Conservation (phyloP, 352 stramenopile genomes). For the Chrysophaeum taylorii region DNA sequence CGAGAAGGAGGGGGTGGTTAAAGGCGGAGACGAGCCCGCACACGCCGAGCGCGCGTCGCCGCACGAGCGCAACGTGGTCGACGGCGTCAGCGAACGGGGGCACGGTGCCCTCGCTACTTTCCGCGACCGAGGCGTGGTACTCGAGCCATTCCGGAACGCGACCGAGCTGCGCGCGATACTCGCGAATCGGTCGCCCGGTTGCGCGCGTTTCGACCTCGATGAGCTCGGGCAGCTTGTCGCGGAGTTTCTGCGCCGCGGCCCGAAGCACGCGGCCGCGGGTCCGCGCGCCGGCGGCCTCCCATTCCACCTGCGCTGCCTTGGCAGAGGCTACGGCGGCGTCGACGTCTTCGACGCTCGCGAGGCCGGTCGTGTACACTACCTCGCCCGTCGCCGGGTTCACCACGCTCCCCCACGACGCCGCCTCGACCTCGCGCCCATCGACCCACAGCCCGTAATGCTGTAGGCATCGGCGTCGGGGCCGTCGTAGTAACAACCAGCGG, state of each 20-base stretch:
- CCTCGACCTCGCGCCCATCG: slow-evolving; percentile 17
- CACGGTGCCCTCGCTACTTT: slow-evolving; percentile 52
- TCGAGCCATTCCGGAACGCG: slow-evolving; percentile 58
- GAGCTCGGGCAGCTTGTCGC: slow-evolving; percentile 39
- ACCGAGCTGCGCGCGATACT: slow-evolving; percentile 43
- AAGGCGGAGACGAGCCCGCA: slow-evolving; percentile 57
- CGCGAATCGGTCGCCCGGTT: slow-evolving; percentile 49
- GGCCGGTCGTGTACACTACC: slow-evolving; percentile 35
- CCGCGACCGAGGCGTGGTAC: slow-evolving; percentile 60
- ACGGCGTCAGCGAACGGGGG: slow-evolving; percentile 45
- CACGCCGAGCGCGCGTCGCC: slow-evolving; percentile 51
- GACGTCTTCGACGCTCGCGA: slow-evolving; percentile 13
- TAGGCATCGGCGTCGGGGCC: no score
- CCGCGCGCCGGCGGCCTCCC: slow-evolving; percentile 31
- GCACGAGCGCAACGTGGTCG: slow-evolving; percentile 48
- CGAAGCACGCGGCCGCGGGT: slow-evolving; percentile 41
- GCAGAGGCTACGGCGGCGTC: slow-evolving; percentile 35
- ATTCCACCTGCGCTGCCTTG: slow-evolving; percentile 34
- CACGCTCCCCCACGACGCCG: no score
- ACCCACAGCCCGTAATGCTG: no score
- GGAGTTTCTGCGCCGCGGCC: slow-evolving; percentile 36
- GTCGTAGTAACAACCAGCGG: no score
- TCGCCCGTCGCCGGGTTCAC: slow-evolving; percentile 48
- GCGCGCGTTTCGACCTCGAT: slow-evolving; percentile 49
- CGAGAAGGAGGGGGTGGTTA: slow-evolving; percentile 65